A percentile compares a stretch with the other conserved stretches of the same genome.
Conservation (phyloP, 257 asterid genomes). For the Solanum habrochaites region DNA sequence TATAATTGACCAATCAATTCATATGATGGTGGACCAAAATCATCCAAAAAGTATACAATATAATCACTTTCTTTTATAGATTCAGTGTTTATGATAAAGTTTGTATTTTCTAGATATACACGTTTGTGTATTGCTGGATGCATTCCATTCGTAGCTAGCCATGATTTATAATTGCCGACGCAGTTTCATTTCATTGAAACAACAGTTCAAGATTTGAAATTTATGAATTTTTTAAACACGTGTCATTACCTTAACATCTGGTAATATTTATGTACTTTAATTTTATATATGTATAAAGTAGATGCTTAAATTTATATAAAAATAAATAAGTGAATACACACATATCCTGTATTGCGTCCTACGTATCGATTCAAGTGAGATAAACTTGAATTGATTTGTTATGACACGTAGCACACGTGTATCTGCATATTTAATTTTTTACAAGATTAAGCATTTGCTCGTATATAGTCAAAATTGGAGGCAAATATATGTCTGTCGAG, state of each 20-base stretch:
- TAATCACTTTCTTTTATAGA: background rate
- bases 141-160: background rate
- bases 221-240: background rate
- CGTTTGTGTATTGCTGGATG: background rate
- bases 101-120: background rate
- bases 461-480: background rate
- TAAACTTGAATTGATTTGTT: background rate
- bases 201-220: background rate
- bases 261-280: too few relatives aligned
- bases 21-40: background rate
- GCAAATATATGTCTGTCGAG: background rate
- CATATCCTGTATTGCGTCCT: too few relatives aligned
- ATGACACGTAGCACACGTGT: background rate
- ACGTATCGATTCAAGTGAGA: background rate
- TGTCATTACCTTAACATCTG: background rate
- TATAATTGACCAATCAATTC: background rate
- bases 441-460: too few relatives aligned
- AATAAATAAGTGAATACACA: too few relatives aligned
- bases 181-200: too few relatives aligned
- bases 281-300: too few relatives aligned
- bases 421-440: background rate
- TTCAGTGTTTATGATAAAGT: background rate
- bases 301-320: too few relatives aligned
- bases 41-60: background rate
- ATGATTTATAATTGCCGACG: background rate